A percentile compares a stretch with the other conserved stretches of the same genome.
phyloP scores from a whole-genome alignment of 1,284 basidiomycete genomes.

The Cerioporus squamosus region DNA sequence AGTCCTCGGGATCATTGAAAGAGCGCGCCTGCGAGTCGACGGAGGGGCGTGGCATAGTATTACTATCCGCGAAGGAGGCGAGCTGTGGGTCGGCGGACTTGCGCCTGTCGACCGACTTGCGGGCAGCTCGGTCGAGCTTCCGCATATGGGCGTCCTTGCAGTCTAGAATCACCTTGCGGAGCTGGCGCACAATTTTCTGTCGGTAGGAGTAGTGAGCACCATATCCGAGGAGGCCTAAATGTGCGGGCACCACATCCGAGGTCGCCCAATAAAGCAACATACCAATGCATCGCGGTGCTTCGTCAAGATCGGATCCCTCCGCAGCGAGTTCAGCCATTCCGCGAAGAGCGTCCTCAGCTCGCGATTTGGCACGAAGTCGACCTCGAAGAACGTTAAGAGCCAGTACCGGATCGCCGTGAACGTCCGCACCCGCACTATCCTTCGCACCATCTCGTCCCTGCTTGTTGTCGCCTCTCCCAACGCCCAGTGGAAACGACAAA shows the following conservation, averaged over 20 bases:
- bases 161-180: slow-evolving; percentile 81
- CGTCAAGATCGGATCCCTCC: slow-evolving; percentile 68
- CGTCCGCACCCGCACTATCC: slow-evolving; percentile 83
- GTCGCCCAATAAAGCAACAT: slow-evolving; percentile 36
- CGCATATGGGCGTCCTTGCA: slow-evolving; percentile 72
- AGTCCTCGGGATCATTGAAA: slow-evolving; percentile 57
- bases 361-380: slow-evolving; percentile 84
- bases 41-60: slow-evolving; percentile 38
- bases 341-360: slow-evolving; percentile 74
- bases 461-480: slow-evolving; percentile 55
- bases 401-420: slow-evolving; percentile 88
- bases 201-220: neutral
- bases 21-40: slow-evolving; percentile 34
- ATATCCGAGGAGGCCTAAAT: neutral
- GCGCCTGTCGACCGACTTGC: slow-evolving; percentile 23
- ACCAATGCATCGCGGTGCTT: slow-evolving; percentile 72
- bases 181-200: slow-evolving; percentile 76
- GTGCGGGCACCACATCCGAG: neutral
- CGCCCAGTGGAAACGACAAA: slow-evolving; percentile 88
- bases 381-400: slow-evolving; percentile 84
- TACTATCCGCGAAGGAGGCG: slow-evolving; percentile 28
- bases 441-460: slow-evolving; percentile 67
- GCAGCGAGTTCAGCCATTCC: slow-evolving; percentile 79
- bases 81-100: slow-evolving; percentile 22
- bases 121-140: slow-evolving; percentile 24